These are phyloP conservation scores for Leptosphaerulina australis DNA, from an alignment of 2,329 filamentous ascomycete species.

Conservation along the genomic window DNA sequence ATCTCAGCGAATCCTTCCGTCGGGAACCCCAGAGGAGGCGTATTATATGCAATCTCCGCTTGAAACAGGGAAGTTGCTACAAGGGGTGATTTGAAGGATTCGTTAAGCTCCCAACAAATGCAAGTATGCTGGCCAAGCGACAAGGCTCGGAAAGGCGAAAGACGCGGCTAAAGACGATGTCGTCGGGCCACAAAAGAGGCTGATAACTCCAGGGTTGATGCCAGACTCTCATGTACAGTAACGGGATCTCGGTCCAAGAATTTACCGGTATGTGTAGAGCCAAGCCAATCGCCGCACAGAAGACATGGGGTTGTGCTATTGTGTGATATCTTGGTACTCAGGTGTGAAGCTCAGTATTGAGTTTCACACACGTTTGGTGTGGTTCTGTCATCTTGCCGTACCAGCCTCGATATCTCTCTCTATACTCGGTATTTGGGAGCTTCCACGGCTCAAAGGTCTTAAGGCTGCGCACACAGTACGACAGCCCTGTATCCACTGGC, in stretches of 20 bases:
- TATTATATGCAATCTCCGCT: not conserved
- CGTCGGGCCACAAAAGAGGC: not conserved
- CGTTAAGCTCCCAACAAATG: not conserved
- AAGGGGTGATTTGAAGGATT: constrained; percentile 2
- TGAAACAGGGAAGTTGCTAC: not conserved
- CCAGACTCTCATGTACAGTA: too few species aligned
- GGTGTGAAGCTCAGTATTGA: too few species aligned
- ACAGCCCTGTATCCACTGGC: constrained; percentile 26
- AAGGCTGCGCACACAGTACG: constrained; percentile 26
- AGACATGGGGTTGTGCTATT: too few species aligned
- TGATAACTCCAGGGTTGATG: too few species aligned
- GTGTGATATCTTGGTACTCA: too few species aligned
- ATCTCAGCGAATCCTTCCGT: too few species aligned
- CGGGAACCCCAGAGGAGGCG: too few species aligned
- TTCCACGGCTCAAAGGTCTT: constrained; percentile 16
- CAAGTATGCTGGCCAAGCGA: not conserved
- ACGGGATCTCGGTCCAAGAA: not conserved
- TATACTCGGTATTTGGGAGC: not conserved
- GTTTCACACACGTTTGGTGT: too few species aligned
- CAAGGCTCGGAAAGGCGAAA: not conserved
- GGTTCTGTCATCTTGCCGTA: not conserved
- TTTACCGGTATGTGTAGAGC: not conserved
- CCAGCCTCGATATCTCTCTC: constrained; percentile 19
- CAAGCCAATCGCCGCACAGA: too few species aligned
- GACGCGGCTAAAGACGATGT: not conserved